phyloP scores from a whole-genome alignment of 768 basidiomycete species.

The Lentinus tigrinus region DNA sequence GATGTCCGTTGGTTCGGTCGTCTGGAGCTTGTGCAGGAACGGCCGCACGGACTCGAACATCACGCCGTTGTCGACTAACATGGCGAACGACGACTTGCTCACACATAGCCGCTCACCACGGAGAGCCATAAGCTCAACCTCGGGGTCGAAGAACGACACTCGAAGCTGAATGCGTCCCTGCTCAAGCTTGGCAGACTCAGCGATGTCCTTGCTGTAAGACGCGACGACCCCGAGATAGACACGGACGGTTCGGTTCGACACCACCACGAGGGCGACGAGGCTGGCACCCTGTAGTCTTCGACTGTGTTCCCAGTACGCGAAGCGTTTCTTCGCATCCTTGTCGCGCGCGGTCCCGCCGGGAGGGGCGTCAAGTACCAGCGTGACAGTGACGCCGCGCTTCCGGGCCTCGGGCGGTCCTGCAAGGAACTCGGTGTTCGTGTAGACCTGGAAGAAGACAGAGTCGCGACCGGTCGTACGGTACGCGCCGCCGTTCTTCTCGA shows the following conservation, averaged over 20 bases:
- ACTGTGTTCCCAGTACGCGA: slow-evolving; percentile 61
- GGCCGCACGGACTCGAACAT: slow-evolving; percentile 70
- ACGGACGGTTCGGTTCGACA: slow-evolving; percentile 20
- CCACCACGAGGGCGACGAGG: slow-evolving; percentile 59
- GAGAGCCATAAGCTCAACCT: slow-evolving; percentile 47
- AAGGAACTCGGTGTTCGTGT: slow-evolving; percentile 35
- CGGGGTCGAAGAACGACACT: slow-evolving; percentile 63
- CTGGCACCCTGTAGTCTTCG: slow-evolving; percentile 62
- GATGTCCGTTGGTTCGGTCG: slow-evolving; percentile 50
- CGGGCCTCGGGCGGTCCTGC: slow-evolving; percentile 43
- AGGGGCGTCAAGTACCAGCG: slow-evolving; percentile 50
- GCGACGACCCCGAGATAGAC: slow-evolving; percentile 56
- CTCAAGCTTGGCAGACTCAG: slow-evolving; percentile 38
- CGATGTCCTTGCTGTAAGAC: slow-evolving; percentile 43
- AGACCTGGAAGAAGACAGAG: slow-evolving; percentile 22
- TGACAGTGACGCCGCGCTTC: slow-evolving; percentile 49
- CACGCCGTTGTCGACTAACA: slow-evolving; percentile 61
- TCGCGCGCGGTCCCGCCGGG: slow-evolving; percentile 50
- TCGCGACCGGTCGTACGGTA: slow-evolving; percentile 10
- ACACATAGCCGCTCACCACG: slow-evolving; percentile 34
- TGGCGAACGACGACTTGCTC: slow-evolving; percentile 15
- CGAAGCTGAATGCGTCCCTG: slow-evolving; percentile 41
- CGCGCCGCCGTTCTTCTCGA: slow-evolving; percentile 5
- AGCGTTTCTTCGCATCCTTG: slow-evolving; percentile 36
- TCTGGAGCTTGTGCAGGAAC: slow-evolving; percentile 59